Percentiles rank a stretch among this genome's conserved stretches.
These are phyloP conservation scores for Heimioporus sp. DNA, from an alignment of 768 basidiomycete species.

Conservation along the genomic window DNA sequence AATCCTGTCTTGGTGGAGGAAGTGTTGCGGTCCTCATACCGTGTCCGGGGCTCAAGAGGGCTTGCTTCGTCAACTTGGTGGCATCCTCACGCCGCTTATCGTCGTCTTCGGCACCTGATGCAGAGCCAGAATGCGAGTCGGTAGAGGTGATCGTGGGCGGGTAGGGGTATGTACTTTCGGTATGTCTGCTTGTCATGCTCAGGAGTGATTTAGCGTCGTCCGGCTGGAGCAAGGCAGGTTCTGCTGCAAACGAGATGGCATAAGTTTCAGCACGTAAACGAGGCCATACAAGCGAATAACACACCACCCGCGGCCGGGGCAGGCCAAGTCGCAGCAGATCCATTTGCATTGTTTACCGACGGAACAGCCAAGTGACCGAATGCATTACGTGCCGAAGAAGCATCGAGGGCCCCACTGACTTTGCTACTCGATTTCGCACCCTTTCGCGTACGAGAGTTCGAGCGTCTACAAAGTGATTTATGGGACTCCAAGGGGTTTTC, in stretches of 20 bases:
- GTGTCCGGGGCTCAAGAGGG: constrained; percentile 20
- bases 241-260: constrained; percentile 10
- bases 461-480: constrained; percentile 15
- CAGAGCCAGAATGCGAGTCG: constrained; percentile 18
- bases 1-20: constrained; percentile 19
- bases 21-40: constrained; percentile 33
- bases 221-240: constrained; percentile 14
- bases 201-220: constrained; percentile 29
- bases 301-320: constrained; percentile 19
- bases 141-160: constrained; percentile 18
- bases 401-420: neutral
- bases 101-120: constrained; percentile 20
- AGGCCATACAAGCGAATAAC: constrained; percentile 8
- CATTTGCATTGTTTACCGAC: constrained; percentile 1
- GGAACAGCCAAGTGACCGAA: no score
- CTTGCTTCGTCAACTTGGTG: constrained; percentile 17
- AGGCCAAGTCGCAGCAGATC: neutral
- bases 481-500: constrained; percentile 51
- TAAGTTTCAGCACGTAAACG: constrained; percentile 11
- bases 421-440: constrained; percentile 5
- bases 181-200: constrained; percentile 27
- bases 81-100: constrained; percentile 24
- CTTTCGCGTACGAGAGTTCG: constrained; percentile 5
- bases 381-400: neutral
- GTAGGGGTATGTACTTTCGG: constrained; percentile 28